Evolutionary conservation across 352 stramenopile species (phyloP), one percentile per base, ranked within the genome.

Genomic region (Phytophthora citricola): DNA sequence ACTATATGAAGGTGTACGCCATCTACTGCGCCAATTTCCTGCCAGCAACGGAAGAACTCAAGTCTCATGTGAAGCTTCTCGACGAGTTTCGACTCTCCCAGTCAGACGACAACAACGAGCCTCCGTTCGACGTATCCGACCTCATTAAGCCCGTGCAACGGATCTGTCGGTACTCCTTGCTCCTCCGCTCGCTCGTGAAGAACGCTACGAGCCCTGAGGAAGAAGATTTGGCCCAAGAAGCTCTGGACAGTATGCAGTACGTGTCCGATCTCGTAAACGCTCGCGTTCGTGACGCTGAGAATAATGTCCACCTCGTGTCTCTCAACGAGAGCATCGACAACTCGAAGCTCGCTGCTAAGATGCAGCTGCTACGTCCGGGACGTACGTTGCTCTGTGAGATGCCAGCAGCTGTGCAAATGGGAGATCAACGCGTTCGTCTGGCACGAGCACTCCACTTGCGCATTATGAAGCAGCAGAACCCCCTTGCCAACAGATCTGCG

Each of bases 91-190:
- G 66, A 46, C 32, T 67, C 43, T 36, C 52, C 46, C 49, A 73
- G 44, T 27, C 36, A 34, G 39, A 51, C 22, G 20, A 32, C 29
- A 50, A 58, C 41, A 45, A 48, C 14, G 34, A 58, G 11, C 1
- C 10, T 43, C 52, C 26, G 2, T 53, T 84, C 27, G 79, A 89
- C 47, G 67, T 80, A 36, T 89, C 79, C 7, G 67, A 85, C 14
- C 70, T 92, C 14, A 91, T 92, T 58, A 92, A 92, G 36, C 81
- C 83, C 24, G 81, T 90, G 22, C 83, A 92, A 41, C 81, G 83
- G 17, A 86, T 92, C 53, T 92, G 79, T 40, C 78, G 76, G 32
- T 92, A 92, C 50, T 78, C 81, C 12, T 57, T 92, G 44, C 67
- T 92, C 20, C 83, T 91, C 38, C 70, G 66, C 2, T 78, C 76